These are phyloP conservation scores for Yamadazyma kitorensis DNA, from an alignment of 805 yeast genomes.

Conservation along the genomic window DNA sequence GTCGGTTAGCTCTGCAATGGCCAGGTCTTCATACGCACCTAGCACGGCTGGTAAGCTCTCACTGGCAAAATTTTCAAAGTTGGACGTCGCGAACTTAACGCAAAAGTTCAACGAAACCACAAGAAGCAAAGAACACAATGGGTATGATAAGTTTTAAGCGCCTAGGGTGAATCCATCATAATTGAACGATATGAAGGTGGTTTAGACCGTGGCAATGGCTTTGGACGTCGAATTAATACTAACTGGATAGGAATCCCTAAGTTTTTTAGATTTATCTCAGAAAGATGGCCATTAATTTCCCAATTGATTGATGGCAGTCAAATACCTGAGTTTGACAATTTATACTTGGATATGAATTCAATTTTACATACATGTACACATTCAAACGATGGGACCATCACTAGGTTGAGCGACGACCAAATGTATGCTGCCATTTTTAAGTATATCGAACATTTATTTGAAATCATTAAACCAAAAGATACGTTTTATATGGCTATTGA, in stretches of 20 bases:
- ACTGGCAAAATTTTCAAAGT: too few relatives aligned
- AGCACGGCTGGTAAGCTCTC: too few relatives aligned
- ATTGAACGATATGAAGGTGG: too few relatives aligned
- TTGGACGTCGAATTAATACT: neutral
- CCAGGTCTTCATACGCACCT: too few relatives aligned
- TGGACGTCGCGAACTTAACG: too few relatives aligned
- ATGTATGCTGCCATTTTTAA: slow-evolving; percentile 90
- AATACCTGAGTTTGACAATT: slow-evolving; percentile 90
- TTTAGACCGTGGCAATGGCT: too few relatives aligned
- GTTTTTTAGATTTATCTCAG: slow-evolving; percentile 93
- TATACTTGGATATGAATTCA: slow-evolving; percentile 96
- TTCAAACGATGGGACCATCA: slow-evolving; percentile 64
- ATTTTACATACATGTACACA: slow-evolving; percentile 93
- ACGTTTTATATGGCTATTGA: slow-evolving; percentile 95
- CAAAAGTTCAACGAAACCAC: too few relatives aligned
- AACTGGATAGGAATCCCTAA: slow-evolving; percentile 89
- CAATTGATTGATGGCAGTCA: slow-evolving; percentile 73
- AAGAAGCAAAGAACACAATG: too few relatives aligned
- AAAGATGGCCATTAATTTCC: slow-evolving; percentile 96
- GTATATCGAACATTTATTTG: slow-evolving; percentile 90
- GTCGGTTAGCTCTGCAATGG: too few relatives aligned
- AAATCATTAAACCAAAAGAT: slow-evolving; percentile 80
- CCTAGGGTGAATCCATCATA: too few relatives aligned
- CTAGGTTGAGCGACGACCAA: slow-evolving; percentile 79
- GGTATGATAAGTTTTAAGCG: too few relatives aligned